Evolutionary conservation across 2,329 filamentous ascomycete species (phyloP).

Genomic region (Calonectria naviculata): DNA sequence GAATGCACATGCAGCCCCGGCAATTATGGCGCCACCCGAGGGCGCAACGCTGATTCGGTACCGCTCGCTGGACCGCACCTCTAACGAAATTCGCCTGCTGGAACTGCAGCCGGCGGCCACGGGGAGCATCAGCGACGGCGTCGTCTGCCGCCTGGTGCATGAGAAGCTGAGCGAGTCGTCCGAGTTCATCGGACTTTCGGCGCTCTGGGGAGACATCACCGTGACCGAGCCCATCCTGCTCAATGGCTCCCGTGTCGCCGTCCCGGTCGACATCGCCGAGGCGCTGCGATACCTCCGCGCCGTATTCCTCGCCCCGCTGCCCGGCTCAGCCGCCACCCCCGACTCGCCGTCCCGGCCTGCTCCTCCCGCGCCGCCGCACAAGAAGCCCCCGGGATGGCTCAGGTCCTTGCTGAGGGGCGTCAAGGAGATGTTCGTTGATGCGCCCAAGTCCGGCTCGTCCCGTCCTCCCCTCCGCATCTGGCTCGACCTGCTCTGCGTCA

Average conservation of each 20-base stretch:
- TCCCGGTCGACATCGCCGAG: slow-evolving; percentile 29
- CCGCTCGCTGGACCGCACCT: slow-evolving; percentile 26
- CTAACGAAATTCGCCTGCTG: slow-evolving; percentile 31
- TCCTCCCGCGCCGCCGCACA: slow-evolving; percentile 14
- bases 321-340: neutral
- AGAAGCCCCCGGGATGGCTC: slow-evolving; percentile 34
- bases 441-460: slow-evolving; percentile 3
- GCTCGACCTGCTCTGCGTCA: slow-evolving; percentile 36
- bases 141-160: slow-evolving; percentile 35
- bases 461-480: slow-evolving; percentile 33
- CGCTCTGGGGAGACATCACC: slow-evolving; percentile 34
- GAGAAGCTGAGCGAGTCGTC: slow-evolving; percentile 27
- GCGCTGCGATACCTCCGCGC: slow-evolving; percentile 36
- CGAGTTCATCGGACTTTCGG: slow-evolving; percentile 36
- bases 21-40: slow-evolving; percentile 29
- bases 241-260: slow-evolving; percentile 27
- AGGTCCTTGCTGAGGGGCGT: slow-evolving; percentile 29
- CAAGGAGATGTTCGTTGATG: slow-evolving; percentile 24
- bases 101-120: slow-evolving; percentile 33
- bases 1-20: slow-evolving; percentile 13
- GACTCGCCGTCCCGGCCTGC: neutral
- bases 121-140: slow-evolving; percentile 31
- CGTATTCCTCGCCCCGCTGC: slow-evolving; percentile 31
- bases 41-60: slow-evolving; percentile 34
- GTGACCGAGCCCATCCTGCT: slow-evolving; percentile 30